A percentile compares a stretch with the other conserved stretches of the same genome.
Conservation (phyloP, 2,329 filamentous ascomycete species). For the Fonsecaea erecta region DNA sequence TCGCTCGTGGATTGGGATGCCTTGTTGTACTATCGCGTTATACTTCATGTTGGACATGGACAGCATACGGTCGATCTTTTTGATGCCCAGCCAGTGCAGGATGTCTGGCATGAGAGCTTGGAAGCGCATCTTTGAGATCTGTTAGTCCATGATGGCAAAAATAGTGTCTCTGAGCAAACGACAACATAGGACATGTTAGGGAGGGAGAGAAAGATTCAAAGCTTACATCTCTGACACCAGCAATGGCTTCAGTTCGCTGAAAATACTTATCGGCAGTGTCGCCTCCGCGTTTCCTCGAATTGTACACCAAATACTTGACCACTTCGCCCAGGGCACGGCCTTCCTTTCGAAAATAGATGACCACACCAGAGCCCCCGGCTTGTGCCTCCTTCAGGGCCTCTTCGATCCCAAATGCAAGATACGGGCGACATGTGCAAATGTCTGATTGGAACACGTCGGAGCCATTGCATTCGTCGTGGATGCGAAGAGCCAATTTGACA, state of each 20-base stretch:
- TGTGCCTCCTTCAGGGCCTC: constrained; percentile 98
- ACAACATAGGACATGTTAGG: neutral
- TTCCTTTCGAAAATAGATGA: constrained; percentile 99
- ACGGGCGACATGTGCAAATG: constrained; percentile 91
- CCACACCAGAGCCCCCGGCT: constrained; percentile 87
- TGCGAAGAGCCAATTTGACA: constrained; percentile 77
- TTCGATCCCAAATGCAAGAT: constrained; percentile 94
- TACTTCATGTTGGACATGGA: constrained; percentile 86
- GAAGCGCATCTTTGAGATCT: constrained; percentile 72
- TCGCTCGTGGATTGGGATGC: constrained; percentile 78
- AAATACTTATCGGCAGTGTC: constrained; percentile 85
- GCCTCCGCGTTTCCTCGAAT: constrained; percentile 50
- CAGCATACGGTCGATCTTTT: constrained; percentile 97
- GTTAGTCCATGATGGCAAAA: neutral
- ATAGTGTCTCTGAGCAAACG: neutral
- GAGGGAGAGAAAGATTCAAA: neutral
- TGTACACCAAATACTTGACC: constrained; percentile 78
- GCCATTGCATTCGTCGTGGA: constrained; percentile 91
- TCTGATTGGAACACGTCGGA: constrained; percentile 97
- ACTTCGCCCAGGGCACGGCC: constrained; percentile 93
- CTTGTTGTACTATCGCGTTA: constrained; percentile 57
- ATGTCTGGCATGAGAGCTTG: constrained; percentile 98
- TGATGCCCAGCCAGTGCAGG: constrained; percentile 96
- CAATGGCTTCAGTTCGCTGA: constrained; percentile 94
- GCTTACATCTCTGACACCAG: constrained; percentile 75